phyloP scores from a whole-genome alignment of 2,329 filamentous ascomycete genomes.

The Exophiala sp. region DNA sequence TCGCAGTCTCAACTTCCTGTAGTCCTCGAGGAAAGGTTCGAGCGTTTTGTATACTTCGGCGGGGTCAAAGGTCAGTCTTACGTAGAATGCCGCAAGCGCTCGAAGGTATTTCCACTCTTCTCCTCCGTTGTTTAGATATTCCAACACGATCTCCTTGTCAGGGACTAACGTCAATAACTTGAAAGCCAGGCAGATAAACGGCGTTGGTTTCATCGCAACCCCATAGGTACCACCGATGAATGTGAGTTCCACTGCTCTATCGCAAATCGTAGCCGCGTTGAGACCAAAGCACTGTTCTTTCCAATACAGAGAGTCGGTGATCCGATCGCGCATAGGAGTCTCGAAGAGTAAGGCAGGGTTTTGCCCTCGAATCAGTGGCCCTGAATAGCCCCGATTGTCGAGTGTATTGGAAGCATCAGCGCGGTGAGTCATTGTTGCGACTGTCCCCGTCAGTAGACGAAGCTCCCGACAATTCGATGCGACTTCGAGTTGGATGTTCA shows the following conservation, averaged over 20 bases:
- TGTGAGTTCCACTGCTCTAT: constrained; percentile 77
- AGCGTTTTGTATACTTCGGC: constrained; percentile 73
- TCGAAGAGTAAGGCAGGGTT: constrained; percentile 96
- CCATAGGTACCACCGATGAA: constrained; percentile 88
- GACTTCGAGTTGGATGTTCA: no score
- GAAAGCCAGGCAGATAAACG: constrained; percentile 90
- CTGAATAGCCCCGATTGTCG: constrained; percentile 80
- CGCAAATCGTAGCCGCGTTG: constrained; percentile 73
- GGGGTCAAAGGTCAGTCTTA: constrained; percentile 77
- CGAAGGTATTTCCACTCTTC: constrained; percentile 81
- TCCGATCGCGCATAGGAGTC: constrained; percentile 90
- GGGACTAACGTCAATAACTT: constrained; percentile 88
- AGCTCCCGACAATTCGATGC: no score
- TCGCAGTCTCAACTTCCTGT: constrained; percentile 72
- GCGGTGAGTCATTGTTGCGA: constrained; percentile 53
- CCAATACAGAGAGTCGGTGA: constrained; percentile 94
- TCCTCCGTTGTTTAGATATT: constrained; percentile 71
- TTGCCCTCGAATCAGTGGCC: constrained; percentile 73
- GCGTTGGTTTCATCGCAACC: constrained; percentile 71
- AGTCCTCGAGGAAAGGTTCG: constrained; percentile 77
- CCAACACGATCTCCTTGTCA: constrained; percentile 66
- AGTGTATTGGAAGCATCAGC: constrained; percentile 73
- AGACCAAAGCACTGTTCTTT: constrained; percentile 97
- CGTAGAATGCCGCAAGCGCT: constrained; percentile 84
- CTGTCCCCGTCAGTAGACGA: neutral